Evolutionary conservation across 2,329 filamentous ascomycete species (phyloP), one percentile per base, ranked within the genome.

Genomic region (Balansia obtecta): DNA sequence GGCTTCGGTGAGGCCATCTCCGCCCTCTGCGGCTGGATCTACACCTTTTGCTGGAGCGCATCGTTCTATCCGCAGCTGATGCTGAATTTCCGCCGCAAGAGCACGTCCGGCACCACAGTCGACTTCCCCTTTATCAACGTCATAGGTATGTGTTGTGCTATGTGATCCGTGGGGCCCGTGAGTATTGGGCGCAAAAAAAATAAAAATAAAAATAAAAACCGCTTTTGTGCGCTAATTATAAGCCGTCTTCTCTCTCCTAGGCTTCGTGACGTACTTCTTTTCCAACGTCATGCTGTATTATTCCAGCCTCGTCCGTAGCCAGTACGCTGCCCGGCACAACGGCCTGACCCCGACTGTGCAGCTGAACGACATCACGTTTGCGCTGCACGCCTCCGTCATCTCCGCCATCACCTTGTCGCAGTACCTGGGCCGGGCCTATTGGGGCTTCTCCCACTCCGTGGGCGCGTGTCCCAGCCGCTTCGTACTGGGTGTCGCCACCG

Each of bases 51-150:
- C 66, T 93, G 91, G 91, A 91, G 86, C 12, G 70, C 83, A 15
- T 95, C 88, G 15, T 97, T 96, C 71, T 97, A 97, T 65, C 90
- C 91, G 1, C 93, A 97, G 64, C 81, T 86, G 7, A 69, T 94
- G 53, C 77, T 88, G 55, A 97, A 96, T 73, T 84, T 76, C 65
- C 73, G 73, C 32, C 83, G 88, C 49, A 79, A 80, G 51, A 86
- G 87, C 9, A 96, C 90, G 4, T 76, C 80, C 18, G 93, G 93
- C 40, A 83, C 91, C 4, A 87, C 88, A 0, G 83, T 95, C 56
- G 90, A 96, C 65, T 96, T 94, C 61, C 88, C 88, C 16, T 75
- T 85, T 16, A 74, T 88, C 58, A 93, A 93, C 67, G 68, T 71
- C 27, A 61, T 83, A 4, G 80, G 77, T 79, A 62, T 44, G 67